phyloP scores from a whole-genome alignment of 2,329 filamentous ascomycete species.

The Aspergillus neoniger region DNA sequence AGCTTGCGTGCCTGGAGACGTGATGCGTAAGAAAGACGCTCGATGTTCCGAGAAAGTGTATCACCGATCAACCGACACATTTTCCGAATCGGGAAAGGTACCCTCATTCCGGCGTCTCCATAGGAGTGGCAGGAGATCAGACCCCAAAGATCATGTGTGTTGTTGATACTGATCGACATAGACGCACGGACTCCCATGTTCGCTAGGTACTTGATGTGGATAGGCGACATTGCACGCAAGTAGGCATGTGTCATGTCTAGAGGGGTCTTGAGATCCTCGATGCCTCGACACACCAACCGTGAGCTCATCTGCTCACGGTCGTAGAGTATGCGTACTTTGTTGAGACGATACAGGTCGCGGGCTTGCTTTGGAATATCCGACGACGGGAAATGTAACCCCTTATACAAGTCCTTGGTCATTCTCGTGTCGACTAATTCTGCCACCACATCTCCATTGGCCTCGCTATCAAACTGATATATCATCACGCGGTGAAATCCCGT shows the following conservation, averaged over 20 bases:
- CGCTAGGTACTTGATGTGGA: conserved; percentile 80
- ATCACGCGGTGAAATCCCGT: conserved; percentile 91
- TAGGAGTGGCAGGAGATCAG: conserved; percentile 85
- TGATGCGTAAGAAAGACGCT: conserved; percentile 81
- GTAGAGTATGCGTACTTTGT: conserved; percentile 85
- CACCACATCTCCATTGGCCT: conserved; percentile 83
- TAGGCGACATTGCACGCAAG: conserved; percentile 78
- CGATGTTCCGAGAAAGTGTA: conserved; percentile 82
- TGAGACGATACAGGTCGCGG: conserved; percentile 87
- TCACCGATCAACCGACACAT: conserved; percentile 89
- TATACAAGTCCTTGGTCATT: conserved; percentile 79
- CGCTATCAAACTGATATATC: conserved; percentile 85
- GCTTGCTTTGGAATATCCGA: conserved; percentile 82
- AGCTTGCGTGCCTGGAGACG: conserved; percentile 81
- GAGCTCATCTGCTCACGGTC: conserved; percentile 79
- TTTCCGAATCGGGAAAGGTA: conserved; percentile 86
- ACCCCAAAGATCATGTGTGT: conserved; percentile 83
- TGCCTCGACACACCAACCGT: conserved; percentile 71
- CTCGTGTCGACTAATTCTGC: conserved; percentile 81
- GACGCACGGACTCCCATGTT: conserved; percentile 93
- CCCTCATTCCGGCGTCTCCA: conserved; percentile 80
- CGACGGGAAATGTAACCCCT: conserved; percentile 84
- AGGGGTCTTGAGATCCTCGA: conserved; percentile 68
- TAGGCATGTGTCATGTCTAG: conserved; percentile 84
- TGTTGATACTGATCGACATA: conserved; percentile 92